Conservation (phyloP, 1,284 basidiomycete genomes). For the Tilletiopsis washingtonensis region DNA sequence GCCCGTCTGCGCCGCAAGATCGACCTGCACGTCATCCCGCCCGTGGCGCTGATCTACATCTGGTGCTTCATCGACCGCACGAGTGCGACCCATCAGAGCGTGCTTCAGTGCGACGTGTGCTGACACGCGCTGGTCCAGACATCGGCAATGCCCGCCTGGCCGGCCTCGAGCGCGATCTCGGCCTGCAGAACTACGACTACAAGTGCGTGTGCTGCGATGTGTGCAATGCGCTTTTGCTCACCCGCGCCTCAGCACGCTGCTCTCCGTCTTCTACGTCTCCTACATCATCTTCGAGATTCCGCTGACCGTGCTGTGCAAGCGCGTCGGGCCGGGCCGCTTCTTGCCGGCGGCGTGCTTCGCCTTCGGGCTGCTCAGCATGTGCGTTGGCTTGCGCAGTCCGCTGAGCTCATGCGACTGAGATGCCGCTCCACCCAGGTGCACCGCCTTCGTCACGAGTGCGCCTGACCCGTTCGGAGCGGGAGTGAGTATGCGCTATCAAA, state of each 20-base stretch:
- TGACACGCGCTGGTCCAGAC: constrained; percentile 7
- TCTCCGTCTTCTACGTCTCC: constrained; percentile 18
- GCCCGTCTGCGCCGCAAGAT: constrained; percentile 28
- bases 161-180: constrained; percentile 27
- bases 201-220: no score
- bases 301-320: constrained; percentile 6
- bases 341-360: constrained; percentile 2
- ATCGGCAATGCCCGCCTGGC: constrained; percentile 39
- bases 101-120: not conserved
- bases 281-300: constrained; percentile 29
- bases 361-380: constrained; percentile 28
- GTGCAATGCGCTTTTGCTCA: not conserved
- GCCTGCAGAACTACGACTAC: constrained; percentile 31
- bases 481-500: no score
- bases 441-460: no score
- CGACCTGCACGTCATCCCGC: constrained; percentile 31
- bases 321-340: constrained; percentile 10
- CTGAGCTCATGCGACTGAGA: no score
- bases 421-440: no score
- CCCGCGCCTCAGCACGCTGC: constrained; percentile 15
- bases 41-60: constrained; percentile 24
- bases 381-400: constrained; percentile 31
- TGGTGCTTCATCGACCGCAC: constrained; percentile 13
- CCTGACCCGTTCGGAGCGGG: no score
- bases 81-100: no score